Evolutionary conservation across 495 filamentous ascomycete species (phyloP), one percentile per base, ranked within the genome.

Genomic region (Pyrenula massariospora): DNA sequence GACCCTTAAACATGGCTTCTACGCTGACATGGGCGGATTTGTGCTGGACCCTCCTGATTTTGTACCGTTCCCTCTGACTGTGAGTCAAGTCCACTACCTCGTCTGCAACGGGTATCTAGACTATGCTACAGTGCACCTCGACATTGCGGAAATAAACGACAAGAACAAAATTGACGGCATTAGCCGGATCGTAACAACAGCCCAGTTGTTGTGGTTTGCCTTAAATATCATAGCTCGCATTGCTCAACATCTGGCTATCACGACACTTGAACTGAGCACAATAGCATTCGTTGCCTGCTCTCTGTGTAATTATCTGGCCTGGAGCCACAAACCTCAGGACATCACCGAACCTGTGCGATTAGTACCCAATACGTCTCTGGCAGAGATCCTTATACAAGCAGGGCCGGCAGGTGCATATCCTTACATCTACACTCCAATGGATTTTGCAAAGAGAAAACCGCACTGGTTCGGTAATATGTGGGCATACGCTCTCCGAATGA

Each of bases 321-420:
- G 75, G 75, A 65, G 62, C 59, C 15, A 68, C 22, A 77, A 78
- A 48, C 73, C 75, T 1, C 56, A 63, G n/a, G 63, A 73, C 31
- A 54, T 73, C 10, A 50, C 60, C 11, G 56, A 65, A 50, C 62
- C 67, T 2, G 23, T 63, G 31, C 25, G 54, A 36, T 15, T 22
- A 19, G 47, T 54, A 19, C 31, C 5, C 15, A 15, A 8, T 21
- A 20, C 56, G 20, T 22, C 25, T 25, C 2, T 19, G 11, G 10
- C 22, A 22, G 12, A 15, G 15, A 3, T 19, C 47, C 12, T n/a
- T 11, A 36, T 56, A 21, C 31, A 42, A 42, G 31, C 31, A 42
- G 31, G 15, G 31, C 5, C 15, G 8, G 15, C 15, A 15, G 8
- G 5, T 42, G 8, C 31, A 5, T 15, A 8, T 42, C 8, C 5